Conservation (phyloP, 1,284 basidiomycete species). For the Cryptococcus wingfieldii region DNA sequence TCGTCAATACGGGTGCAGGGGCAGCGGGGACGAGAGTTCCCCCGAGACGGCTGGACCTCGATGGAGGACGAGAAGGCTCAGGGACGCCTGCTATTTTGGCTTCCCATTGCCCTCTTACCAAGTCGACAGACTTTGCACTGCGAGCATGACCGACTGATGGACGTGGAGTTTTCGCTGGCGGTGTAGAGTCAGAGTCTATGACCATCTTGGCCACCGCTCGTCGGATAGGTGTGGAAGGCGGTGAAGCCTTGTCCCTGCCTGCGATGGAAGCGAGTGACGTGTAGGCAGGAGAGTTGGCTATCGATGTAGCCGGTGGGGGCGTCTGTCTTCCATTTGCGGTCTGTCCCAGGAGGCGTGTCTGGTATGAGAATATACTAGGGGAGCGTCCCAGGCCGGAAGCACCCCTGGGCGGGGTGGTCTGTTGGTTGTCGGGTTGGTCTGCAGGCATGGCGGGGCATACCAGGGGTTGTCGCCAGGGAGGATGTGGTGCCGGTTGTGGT, state of each 20-base stretch:
- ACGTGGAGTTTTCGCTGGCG: slow-evolving; percentile 32
- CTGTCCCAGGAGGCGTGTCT: slow-evolving; percentile 31
- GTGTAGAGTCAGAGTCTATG: slow-evolving; percentile 12
- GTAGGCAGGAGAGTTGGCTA: slow-evolving; percentile 11
- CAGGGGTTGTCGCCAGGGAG: not conserved
- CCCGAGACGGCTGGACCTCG: not conserved
- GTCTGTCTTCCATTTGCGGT: slow-evolving; percentile 6
- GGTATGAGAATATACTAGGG: slow-evolving; percentile 40
- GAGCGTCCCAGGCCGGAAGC: slow-evolving; percentile 19
- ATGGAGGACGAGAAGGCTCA: not conserved
- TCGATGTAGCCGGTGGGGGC: slow-evolving; percentile 2
- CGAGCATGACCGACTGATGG: slow-evolving; percentile 19
- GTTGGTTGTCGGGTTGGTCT: not conserved
- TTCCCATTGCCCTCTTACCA: slow-evolving; percentile 42
- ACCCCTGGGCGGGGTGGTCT: not conserved
- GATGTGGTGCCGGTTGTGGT: too few relatives aligned
- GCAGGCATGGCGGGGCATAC: not conserved
- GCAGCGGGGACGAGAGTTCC: not conserved
- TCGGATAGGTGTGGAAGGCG: slow-evolving; percentile 37
- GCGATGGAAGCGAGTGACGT: slow-evolving; percentile 20
- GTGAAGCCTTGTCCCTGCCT: slow-evolving; percentile 10
- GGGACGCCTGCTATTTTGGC: slow-evolving; percentile 34
- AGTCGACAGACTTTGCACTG: slow-evolving; percentile 33
- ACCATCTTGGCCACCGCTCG: slow-evolving; percentile 30
- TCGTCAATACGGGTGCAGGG: too few relatives aligned